Evolutionary conservation across 768 basidiomycete species (phyloP), one percentile per base, ranked within the genome.

Genomic region (Mycena crocata): DNA sequence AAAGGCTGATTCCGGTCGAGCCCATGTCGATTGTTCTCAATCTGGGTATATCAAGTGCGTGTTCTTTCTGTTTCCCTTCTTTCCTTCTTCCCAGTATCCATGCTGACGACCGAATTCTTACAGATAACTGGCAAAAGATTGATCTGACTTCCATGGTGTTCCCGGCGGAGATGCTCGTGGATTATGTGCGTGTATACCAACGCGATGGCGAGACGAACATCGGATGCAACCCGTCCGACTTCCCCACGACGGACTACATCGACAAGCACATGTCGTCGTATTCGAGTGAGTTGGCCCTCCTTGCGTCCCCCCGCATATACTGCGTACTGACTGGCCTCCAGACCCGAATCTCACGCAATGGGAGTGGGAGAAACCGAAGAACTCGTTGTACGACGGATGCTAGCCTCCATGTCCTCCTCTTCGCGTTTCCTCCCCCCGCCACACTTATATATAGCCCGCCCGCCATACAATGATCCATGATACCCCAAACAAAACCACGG

Each of bases 121-220:
- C 39, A 67, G 62, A 58, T 12, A 67, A 65, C 57, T 95, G 93
- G 88, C 92, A 93, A 66, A 77, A 78, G 4, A 83, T 84, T 65
- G 85, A 90, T 59, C 62, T 84, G 44, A 58, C 80, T 26, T 84
- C 89, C 45, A 83, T 93, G 83, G 75, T 77, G 26, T 93, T 93
- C 83, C 93, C 93, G 0, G 86, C 88, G 1, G 86, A 89, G 70
- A 84, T 93, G 82, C 80, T 85, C 42, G 78, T 94, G 39, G 93
- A 95, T 76, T 95, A 94, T 74, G 89, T 95, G 42, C 85, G 93
- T 28, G 90, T 95, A 23, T 95, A 94, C 76, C 93, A 94, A 77
- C 78, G 87, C 54, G 81, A 84, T 68, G 87, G 85, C 4, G 65
- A 78, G 56, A 78, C 69, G 32, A 92, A 92, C 72, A 73, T 89